Evolutionary conservation across 2,329 filamentous ascomycete species (phyloP), one percentile per base, ranked within the genome.

Genomic region (Trichophyton benhamiae): DNA sequence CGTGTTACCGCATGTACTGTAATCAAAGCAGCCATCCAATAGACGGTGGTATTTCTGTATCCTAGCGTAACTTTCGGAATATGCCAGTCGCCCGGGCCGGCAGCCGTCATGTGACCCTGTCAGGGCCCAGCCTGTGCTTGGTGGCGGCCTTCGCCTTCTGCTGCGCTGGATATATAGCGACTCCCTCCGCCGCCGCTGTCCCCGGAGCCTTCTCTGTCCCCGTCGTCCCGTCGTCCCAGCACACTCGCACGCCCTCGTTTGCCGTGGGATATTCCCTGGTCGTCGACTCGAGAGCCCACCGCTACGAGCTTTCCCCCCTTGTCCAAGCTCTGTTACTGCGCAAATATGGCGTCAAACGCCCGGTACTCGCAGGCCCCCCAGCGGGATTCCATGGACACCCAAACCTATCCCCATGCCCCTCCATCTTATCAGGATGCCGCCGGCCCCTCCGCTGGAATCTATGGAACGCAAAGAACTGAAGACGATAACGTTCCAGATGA

Each of bases 401-500:
- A 79, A 66, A 73, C 73, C 67, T 92, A 87, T 78, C 81, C 85
- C 62, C 86, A 89, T 70, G 82, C 91, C 71, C 91, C 92, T 66
- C 92, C 92, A 20, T 88, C 88, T 63, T 96, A 96, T 78, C 81
- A 83, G 72, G 78, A 76, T 63, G 80, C 81, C 64, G 81, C 84
- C 42, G 78, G 82, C 42, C 74, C 77, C 27, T 75, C 81, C 63
- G 79, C 80, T 68, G 80, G 82, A 22, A 80, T 88, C 46, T 82
- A 88, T 62, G 87, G 81, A 58, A 68, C 61, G 7, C 85, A 89
- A 59, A 85, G 91, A 68, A 82, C 81, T 72, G 91, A 91, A 75
- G 85, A 91, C 71, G 92, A 96, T 76, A 95, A 96, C 71, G 73
- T 97, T 52, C 92, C 92, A 1, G 92, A 97, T 78, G 92, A 97